phyloP scores from a whole-genome alignment of 1,284 basidiomycete genomes.

The Ustanciosporium gigantosporum region DNA sequence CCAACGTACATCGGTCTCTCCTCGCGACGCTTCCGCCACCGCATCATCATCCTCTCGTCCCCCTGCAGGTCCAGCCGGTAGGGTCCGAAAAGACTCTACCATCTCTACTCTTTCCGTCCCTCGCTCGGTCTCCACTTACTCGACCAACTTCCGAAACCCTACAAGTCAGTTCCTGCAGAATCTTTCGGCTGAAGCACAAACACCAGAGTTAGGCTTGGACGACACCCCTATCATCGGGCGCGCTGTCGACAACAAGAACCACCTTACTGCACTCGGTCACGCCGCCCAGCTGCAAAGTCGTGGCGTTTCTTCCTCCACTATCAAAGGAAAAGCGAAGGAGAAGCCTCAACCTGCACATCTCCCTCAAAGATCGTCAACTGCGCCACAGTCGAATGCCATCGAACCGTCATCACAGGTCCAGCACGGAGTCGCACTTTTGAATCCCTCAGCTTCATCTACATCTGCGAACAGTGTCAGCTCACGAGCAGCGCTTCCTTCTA shows the following conservation, averaged over 20 bases:
- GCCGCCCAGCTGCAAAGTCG: conserved; percentile 24
- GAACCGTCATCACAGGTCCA: background rate
- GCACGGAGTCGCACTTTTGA: background rate
- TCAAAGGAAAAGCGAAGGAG: conserved; percentile 5
- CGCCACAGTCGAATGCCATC: background rate
- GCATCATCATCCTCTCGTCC: background rate
- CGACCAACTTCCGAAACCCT: conserved; percentile 28
- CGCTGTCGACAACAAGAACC: conserved; percentile 16
- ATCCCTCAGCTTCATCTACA: background rate
- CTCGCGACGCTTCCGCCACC: background rate
- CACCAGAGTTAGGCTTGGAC: conserved; percentile 19
- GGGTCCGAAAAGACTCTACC: conserved; percentile 1
- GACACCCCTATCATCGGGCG: conserved; percentile 15
- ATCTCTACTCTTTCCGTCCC: conserved; percentile 6
- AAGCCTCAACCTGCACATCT: background rate
- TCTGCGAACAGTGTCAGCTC: background rate
- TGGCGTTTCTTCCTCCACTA: conserved; percentile 1
- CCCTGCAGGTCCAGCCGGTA: background rate
- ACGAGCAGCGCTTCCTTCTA: background rate
- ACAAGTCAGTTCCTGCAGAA: conserved; percentile 27
- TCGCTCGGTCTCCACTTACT: conserved; percentile 17
- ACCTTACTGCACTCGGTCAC: conserved; percentile 30
- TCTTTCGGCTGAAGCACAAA: conserved; percentile 19
- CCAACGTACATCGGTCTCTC: background rate
- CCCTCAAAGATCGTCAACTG: background rate